These are phyloP conservation scores for Flaveria bidentis DNA, from an alignment of 129 eudicot genomes.

Conservation along the genomic window DNA sequence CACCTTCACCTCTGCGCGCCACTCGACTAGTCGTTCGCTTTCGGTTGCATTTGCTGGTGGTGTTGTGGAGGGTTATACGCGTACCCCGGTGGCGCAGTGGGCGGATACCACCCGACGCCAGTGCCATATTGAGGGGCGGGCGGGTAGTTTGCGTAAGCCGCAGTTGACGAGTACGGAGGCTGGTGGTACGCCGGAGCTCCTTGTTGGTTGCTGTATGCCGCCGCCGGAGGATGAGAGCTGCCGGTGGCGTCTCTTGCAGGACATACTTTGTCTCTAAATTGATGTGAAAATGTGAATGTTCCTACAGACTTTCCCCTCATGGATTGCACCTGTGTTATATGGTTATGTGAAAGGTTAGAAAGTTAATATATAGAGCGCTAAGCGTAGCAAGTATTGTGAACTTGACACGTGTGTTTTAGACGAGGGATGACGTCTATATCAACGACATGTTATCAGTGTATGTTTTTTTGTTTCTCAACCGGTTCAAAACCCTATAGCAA, in stretches of 20 bases:
- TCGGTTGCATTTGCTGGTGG: conserved; percentile 22
- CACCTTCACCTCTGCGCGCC: background rate
- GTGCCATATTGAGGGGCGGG: conserved; percentile 28
- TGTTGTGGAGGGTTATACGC: conserved; percentile 29
- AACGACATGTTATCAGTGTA: no score
- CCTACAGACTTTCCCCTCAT: conserved; percentile 36
- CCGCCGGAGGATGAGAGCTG: conserved; percentile 24
- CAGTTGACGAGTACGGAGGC: background rate
- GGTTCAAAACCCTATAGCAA: no score
- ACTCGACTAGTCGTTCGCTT: conserved; percentile 14
- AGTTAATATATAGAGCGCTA: no score
- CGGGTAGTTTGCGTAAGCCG: conserved; percentile 21
- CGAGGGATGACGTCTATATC: no score
- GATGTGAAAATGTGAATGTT: conserved; percentile 42
- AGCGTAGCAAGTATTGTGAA: no score
- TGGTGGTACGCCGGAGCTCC: conserved; percentile 21
- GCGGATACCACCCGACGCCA: conserved; percentile 31
- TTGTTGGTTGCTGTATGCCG: conserved; percentile 21
- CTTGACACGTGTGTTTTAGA: no score
- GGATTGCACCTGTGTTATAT: conserved; percentile 1
- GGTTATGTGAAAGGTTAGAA: no score
- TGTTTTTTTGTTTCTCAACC: no score
- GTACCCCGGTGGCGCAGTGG: conserved; percentile 26
- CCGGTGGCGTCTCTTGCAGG: conserved; percentile 4
- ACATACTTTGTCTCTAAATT: conserved; percentile 28